phyloP scores from a whole-genome alignment of 257 asterid genomes.

The Solanum habrochaites region DNA sequence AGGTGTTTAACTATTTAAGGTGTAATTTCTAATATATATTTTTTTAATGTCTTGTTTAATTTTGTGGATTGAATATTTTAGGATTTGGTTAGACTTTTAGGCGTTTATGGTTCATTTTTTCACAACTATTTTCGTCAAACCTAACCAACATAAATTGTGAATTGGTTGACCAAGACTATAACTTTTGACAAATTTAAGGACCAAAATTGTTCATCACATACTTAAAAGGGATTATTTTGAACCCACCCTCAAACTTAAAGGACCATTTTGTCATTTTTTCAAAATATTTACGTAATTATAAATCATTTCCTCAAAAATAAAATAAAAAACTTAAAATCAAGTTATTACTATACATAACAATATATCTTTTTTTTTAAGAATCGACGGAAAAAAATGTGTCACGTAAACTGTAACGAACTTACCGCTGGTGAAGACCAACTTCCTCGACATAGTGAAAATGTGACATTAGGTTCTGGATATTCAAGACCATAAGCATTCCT shows the following conservation, averaged over 20 bases:
- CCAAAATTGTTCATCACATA: not conserved
- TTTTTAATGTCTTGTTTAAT: not conserved
- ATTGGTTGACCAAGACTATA: not conserved
- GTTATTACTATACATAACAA: not conserved
- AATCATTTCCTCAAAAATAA: not conserved
- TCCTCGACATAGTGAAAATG: slow-evolving; percentile 88
- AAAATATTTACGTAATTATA: not conserved
- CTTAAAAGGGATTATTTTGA: not conserved
- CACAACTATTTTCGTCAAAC: not conserved
- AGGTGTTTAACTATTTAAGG: not conserved
- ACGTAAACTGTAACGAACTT: slow-evolving; percentile 12
- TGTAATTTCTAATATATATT: not conserved
- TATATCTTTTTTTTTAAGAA: rapidly evolving
- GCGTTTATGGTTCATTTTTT: not conserved
- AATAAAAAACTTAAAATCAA: not conserved
- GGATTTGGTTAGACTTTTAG: not conserved
- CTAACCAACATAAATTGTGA: not conserved
- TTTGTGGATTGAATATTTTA: not conserved
- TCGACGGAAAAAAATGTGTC: not conserved
- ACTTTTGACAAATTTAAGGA: not conserved
- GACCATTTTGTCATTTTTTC: not conserved
- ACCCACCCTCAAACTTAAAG: not conserved
- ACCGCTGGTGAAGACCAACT: slow-evolving; percentile 97
- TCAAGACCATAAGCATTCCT: slow-evolving; percentile 76
- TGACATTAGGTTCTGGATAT: slow-evolving; percentile 89